Evolutionary conservation across 768 basidiomycete species (phyloP), one percentile per base, ranked within the genome.

Genomic region (Pilatotrama ljubarskyi): DNA sequence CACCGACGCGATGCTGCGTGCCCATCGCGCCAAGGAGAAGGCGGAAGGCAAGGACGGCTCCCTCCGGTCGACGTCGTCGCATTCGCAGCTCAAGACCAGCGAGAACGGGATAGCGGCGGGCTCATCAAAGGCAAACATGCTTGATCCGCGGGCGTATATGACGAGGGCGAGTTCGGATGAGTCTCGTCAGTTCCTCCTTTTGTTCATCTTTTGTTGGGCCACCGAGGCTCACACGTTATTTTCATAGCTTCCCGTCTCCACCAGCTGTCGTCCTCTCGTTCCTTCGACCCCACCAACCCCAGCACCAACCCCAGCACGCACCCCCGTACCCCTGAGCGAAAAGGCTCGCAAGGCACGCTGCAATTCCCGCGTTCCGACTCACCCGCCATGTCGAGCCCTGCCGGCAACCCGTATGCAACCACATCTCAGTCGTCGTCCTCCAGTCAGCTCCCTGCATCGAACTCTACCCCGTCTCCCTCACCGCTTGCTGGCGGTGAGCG

Each of bases 1-100:
- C 71, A 71, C 72, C 44, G 84, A 83, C 66, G 68, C 80, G 37
- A 49, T 74, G 41, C 61, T 69, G 43, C 70, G 68, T 43, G 65
- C 66, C 22, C 67, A 71, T 51, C 67, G 68, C 35, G 71, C 70
- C 36, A 69, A 66, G 42, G 72, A 73, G 57, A 70, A 63, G 53
- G 63, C 66, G 41, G 68, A 69, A 50, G 69, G 67, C 32, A 70
- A 64, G 51, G 71, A 72, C 32, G 58, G 66, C 35, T 57, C 69
- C 17, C 64, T 72, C 54, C 69, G 68, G 26, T 63, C 74, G 18
- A 64, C 72, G 9, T 52, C 70, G 5, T 73, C 74, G 15, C 69
- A 69, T 55, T 62, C 70, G 44, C 68, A 71, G 59, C 62, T 74
- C 47, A 69, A 70, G 51, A 47, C 61, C 13, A 54, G 62, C 53